Base-by-base conservation (phyloP, 371 early-diverging fungal genomes). In the Quaeritorhiza haematococci region DNA sequence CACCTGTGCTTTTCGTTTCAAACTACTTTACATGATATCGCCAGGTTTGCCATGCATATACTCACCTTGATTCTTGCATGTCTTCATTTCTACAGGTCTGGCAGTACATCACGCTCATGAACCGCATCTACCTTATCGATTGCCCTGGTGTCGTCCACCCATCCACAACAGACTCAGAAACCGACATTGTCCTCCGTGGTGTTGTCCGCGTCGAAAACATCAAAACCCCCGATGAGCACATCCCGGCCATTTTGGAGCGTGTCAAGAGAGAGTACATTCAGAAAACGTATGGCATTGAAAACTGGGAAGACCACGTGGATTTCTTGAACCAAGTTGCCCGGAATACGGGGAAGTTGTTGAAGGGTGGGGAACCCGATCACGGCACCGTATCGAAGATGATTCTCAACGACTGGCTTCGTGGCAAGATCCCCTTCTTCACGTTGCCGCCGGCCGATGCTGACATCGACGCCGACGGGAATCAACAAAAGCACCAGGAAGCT, bases 31-130 rank as follows among this genome's bases (percentile, higher is more conserved):
- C 56, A 26, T 58, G 43, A 41, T 33, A 42, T 38, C 47, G 24
- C 8, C 34, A 1, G 38, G 19, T 41, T 28, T 10, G 38, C 19
- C 33, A 13, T 54, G 28, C 7, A 38, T 61, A 47, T 6, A 49
- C 7, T 29, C 26, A 17, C 19, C 3, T 24, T 30, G 13, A 23
- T 23, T 30, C 23, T 8, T 15, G 13, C 46, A 21, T 43, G 21
- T 38, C 29, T 27, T 23, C 8, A 7, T 24, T 10, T 43, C 33
- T 19, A 7, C 34, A 64, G 69, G 93, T 95, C 57, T 99, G 99
- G 99, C 99, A 99, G 73, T 99, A 99, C 73, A 96, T 99, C 51
- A 94, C 98, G 13, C 82, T 99, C 61, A 98, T 94, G 89, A 94
- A 93, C 71, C 89, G 94, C 61, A 97, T 99, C 61, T 98, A 98